Conservation (phyloP, 305 asterid genomes). For the Solanum aculeatissimum region DNA sequence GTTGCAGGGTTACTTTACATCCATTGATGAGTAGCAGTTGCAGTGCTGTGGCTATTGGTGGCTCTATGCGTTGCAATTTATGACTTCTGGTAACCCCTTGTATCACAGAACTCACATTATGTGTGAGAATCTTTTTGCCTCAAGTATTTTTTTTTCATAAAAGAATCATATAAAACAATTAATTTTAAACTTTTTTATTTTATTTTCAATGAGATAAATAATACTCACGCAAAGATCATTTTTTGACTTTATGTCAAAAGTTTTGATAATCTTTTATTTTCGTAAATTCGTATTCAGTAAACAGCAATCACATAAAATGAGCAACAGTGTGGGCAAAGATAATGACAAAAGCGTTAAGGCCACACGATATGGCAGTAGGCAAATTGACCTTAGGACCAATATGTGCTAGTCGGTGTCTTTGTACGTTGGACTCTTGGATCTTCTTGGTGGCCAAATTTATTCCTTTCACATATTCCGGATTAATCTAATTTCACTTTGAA, state of each 20-base stretch:
- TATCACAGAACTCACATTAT: too few relatives aligned
- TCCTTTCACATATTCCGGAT: too few relatives aligned
- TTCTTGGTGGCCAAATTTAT: neutral
- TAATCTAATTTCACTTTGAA: neutral
- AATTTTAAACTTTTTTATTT: neutral
- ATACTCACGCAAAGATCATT: neutral
- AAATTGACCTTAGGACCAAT: neutral
- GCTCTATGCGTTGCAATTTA: neutral
- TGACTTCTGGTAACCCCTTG: neutral
- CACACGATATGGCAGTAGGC: neutral
- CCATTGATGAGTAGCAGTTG: neutral
- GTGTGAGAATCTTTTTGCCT: too few relatives aligned
- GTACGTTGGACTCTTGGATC: constrained; percentile 10
- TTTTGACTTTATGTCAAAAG: neutral
- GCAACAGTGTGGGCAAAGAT: neutral
- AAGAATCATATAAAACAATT: neutral
- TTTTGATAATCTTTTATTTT: neutral
- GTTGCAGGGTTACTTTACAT: neutral
- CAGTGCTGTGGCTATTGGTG: neutral
- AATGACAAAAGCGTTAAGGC: neutral
- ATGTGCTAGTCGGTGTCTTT: neutral
- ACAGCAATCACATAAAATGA: too few relatives aligned
- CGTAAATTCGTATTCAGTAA: too few relatives aligned
- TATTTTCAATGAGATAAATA: neutral
- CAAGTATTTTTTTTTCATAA: too few relatives aligned